These are phyloP conservation scores for Rhizopogon vesiculosus DNA, from an alignment of 768 basidiomycete species.

Conservation along the genomic window DNA sequence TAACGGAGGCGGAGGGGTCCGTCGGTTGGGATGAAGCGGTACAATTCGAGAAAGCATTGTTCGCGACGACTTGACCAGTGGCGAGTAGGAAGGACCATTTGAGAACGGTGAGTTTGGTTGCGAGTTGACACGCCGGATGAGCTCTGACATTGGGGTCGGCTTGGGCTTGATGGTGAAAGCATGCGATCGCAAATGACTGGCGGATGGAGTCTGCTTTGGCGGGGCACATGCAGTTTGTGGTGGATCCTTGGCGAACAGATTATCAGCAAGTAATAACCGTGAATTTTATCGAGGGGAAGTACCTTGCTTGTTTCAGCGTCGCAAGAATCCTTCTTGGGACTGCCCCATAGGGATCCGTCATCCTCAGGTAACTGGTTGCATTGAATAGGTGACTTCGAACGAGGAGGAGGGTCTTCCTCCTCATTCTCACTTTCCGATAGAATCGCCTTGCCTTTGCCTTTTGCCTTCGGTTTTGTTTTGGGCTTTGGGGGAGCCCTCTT, in stretches of 20 bases:
- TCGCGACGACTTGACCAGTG: conserved; percentile 61
- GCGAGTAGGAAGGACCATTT: conserved; percentile 44
- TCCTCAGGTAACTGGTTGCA: background rate
- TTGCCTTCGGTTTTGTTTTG: conserved; percentile 19
- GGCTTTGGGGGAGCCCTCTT: conserved; percentile 16
- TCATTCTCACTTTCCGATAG: conserved; percentile 24
- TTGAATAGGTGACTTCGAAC: background rate
- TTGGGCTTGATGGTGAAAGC: conserved; percentile 47
- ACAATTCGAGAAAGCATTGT: conserved; percentile 63
- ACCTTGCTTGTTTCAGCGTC: conserved; percentile 11
- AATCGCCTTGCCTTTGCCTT: conserved; percentile 24
- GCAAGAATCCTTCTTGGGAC: background rate
- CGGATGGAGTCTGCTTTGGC: conserved; percentile 6
- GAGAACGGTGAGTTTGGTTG: conserved; percentile 54
- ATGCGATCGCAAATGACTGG: conserved; percentile 10
- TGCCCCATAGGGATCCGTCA: background rate
- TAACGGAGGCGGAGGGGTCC: conserved; percentile 67
- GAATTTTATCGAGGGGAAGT: background rate
- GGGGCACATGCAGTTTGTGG: conserved; percentile 1
- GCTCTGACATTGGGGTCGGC: conserved; percentile 66
- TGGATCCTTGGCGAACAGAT: conserved; percentile 1
- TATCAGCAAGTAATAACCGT: background rate
- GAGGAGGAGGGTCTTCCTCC: background rate
- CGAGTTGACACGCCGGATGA: conserved; percentile 68
- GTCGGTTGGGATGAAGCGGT: conserved; percentile 69